Evolutionary conservation across 257 asterid species (phyloP).

Genomic region (Marsdenia floribunda): DNA sequence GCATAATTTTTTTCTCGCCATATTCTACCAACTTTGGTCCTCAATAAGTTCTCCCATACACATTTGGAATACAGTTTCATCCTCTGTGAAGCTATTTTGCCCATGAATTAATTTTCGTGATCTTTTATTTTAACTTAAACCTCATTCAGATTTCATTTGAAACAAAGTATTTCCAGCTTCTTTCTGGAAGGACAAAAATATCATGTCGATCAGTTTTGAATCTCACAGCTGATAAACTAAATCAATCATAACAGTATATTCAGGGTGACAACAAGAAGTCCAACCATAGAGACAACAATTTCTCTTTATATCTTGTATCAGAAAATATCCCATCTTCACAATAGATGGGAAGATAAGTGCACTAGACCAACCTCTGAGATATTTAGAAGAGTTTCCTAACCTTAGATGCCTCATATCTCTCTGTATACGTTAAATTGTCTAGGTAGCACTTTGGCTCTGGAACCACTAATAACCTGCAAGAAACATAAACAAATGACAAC

Average conservation of each 20-base stretch:
- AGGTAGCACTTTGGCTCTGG: conserved; percentile 15
- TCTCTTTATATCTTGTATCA: conserved; percentile 4
- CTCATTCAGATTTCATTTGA: background rate
- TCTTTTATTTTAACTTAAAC: background rate
- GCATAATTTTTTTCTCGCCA: too few species aligned
- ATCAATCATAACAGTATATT: background rate
- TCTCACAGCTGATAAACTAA: background rate
- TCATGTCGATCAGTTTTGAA: background rate
- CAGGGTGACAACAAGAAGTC: background rate
- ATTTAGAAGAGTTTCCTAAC: conserved; percentile 14
- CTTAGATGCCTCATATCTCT: conserved; percentile 22
- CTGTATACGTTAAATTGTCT: conserved; percentile 12
- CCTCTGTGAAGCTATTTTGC: background rate
- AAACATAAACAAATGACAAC: background rate
- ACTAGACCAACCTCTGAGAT: background rate
- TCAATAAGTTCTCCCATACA: too few species aligned
- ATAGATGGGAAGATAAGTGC: background rate
- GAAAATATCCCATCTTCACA: background rate
- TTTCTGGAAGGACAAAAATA: too few species aligned
- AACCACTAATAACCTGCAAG: conserved; percentile 29
- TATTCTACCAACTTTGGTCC: too few species aligned
- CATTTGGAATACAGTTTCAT: too few species aligned
- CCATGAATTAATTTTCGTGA: background rate
- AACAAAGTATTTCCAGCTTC: too few species aligned
- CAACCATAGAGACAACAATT: conserved; percentile 17